phyloP scores from a whole-genome alignment of 768 basidiomycete genomes.

The Sutorius australiensis region DNA sequence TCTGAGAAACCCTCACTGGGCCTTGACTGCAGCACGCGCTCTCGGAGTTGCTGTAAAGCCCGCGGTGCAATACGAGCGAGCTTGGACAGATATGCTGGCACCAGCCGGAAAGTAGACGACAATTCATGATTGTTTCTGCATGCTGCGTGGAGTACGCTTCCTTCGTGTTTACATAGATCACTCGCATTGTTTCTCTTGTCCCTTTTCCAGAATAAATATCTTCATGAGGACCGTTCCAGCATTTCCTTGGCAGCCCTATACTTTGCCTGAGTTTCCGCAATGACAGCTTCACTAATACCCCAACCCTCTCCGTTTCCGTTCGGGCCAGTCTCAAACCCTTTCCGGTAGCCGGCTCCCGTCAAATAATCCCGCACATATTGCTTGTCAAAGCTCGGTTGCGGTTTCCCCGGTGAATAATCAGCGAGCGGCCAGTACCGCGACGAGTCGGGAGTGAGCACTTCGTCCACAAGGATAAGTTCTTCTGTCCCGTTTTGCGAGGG shows the following conservation, averaged over 20 bases:
- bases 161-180: constrained; percentile 3
- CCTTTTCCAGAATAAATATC: background rate
- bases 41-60: constrained; percentile 63
- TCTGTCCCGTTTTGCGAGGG: constrained; percentile 34
- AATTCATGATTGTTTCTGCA: background rate
- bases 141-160: background rate
- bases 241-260: constrained; percentile 75
- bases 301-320: constrained; percentile 71
- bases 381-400: constrained; percentile 94
- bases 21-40: constrained; percentile 55
- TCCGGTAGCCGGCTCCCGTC: constrained; percentile 63
- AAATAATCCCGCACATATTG: constrained; percentile 94
- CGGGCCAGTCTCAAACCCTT: constrained; percentile 74
- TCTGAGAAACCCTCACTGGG: constrained; percentile 63
- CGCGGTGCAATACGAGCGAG: constrained; percentile 70
- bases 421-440: constrained; percentile 92
- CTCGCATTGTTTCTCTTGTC: background rate
- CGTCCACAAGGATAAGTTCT: constrained; percentile 86
- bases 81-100: constrained; percentile 42
- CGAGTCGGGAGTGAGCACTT: constrained; percentile 96
- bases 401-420: constrained; percentile 65
- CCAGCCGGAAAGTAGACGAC: background rate
- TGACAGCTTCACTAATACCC: constrained; percentile 69
- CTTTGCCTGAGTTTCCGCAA: constrained; percentile 69
- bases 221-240: constrained; percentile 37